These are phyloP conservation scores for Olyra latifolia DNA, from an alignment of 176 grass and related monocot species.

Conservation along the genomic window DNA sequence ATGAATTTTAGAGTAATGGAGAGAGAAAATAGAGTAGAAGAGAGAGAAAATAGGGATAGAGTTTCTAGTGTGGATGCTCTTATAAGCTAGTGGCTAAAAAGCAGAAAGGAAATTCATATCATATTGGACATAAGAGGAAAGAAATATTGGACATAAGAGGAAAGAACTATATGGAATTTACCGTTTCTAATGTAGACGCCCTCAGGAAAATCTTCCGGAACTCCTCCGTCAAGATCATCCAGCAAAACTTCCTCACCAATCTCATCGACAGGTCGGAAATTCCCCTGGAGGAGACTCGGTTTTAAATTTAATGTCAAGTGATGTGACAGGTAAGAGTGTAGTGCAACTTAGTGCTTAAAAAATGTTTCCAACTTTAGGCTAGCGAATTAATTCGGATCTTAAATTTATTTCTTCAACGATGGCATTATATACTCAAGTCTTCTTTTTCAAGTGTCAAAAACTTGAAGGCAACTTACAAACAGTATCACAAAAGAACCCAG, in stretches of 20 bases:
- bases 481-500: neutral
- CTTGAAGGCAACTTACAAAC: neutral
- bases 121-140: neutral
- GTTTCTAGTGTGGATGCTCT: no score
- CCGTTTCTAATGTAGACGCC: constrained; percentile 42
- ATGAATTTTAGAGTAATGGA: no score
- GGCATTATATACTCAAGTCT: neutral
- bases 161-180: neutral
- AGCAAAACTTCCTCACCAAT: constrained; percentile 14
- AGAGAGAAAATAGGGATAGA: no score
- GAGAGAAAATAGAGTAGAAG: no score
- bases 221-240: neutral
- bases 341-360: neutral
- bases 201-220: constrained; percentile 30
- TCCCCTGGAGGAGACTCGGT: neutral
- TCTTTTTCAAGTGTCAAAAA: neutral
- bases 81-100: no score
- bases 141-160: neutral
- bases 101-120: neutral
- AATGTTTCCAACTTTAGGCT: neutral
- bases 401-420: neutral
- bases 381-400: neutral
- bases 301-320: neutral
- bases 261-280: constrained; percentile 31
- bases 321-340: neutral